Evolutionary conservation across 441 rosid species (phyloP).

Genomic region (Raphanus hybrid): DNA sequence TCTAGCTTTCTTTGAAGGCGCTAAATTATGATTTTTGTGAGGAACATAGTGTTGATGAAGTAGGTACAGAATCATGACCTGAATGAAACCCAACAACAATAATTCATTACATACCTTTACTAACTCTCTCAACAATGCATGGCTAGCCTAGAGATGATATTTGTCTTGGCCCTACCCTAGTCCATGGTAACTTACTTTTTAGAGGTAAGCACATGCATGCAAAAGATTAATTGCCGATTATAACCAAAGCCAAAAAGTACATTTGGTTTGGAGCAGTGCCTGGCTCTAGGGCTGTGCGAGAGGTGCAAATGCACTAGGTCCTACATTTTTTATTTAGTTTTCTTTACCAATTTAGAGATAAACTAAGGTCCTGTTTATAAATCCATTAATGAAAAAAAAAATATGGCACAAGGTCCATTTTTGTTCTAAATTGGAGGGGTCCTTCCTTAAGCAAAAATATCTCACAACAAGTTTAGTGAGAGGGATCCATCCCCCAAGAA

Average conservation of each 20-base stretch:
- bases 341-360: too few species aligned
- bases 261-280: too few species aligned
- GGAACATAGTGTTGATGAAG: not conserved
- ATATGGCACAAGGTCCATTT: too few species aligned
- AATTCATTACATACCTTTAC: not conserved
- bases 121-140: not conserved
- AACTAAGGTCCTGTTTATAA: too few species aligned
- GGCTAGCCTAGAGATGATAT: not conserved
- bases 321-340: too few species aligned
- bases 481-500: too few species aligned
- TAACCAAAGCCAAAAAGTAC: not conserved
- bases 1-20: slow-evolving; percentile 16
- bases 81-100: not conserved
- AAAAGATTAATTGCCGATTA: not conserved
- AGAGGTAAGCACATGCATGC: not conserved
- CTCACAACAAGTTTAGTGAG: too few species aligned
- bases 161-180: not conserved
- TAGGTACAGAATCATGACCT: not conserved
- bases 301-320: too few species aligned
- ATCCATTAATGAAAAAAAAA: too few species aligned
- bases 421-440: too few species aligned
- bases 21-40: not conserved
- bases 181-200: not conserved
- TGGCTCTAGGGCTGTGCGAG: too few species aligned
- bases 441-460: too few species aligned